Evolutionary conservation across 176 grass and related monocot species (phyloP).

Genomic region (Carex kokanica): DNA sequence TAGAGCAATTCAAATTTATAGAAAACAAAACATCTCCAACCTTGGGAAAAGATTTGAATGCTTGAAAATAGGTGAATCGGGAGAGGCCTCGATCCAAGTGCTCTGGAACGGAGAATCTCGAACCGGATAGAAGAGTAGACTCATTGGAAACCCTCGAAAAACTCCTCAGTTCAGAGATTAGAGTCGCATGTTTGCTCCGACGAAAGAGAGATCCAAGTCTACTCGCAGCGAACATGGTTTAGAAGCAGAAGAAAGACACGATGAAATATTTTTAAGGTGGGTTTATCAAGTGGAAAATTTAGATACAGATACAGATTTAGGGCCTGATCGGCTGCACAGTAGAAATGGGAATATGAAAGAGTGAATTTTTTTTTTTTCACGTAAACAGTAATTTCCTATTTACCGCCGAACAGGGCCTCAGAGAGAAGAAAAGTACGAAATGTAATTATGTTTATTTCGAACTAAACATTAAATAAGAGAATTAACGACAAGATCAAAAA

Average conservation of each 20-base stretch:
- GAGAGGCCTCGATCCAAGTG: conserved; percentile 20
- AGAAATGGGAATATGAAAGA: too few species aligned
- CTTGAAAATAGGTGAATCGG: conserved; percentile 41
- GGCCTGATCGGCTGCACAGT: too few species aligned
- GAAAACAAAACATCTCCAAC: neutral
- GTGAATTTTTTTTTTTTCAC: too few species aligned
- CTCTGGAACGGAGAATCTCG: conserved; percentile 16
- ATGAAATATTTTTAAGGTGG: neutral
- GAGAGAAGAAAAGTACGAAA: too few species aligned
- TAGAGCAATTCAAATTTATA: neutral
- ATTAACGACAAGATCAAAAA: too few species aligned
- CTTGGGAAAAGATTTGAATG: conserved; percentile 49
- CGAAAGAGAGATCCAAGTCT: conserved; percentile 56
- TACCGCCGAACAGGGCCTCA: too few species aligned
- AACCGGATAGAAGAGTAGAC: conserved; percentile 14
- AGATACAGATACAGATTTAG: too few species aligned
- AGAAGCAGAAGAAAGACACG: neutral
- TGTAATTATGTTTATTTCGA: too few species aligned
- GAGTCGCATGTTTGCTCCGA: conserved; percentile 38
- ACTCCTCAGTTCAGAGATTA: conserved; percentile 26
- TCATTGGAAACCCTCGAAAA: conserved; percentile 27
- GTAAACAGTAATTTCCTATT: too few species aligned
- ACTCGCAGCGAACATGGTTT: conserved; percentile 10
- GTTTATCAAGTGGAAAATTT: neutral
- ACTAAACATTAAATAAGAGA: too few species aligned